These are phyloP conservation scores for Colletotrichum sp. DNA, from an alignment of 2,329 filamentous ascomycete species.

Conservation along the genomic window DNA sequence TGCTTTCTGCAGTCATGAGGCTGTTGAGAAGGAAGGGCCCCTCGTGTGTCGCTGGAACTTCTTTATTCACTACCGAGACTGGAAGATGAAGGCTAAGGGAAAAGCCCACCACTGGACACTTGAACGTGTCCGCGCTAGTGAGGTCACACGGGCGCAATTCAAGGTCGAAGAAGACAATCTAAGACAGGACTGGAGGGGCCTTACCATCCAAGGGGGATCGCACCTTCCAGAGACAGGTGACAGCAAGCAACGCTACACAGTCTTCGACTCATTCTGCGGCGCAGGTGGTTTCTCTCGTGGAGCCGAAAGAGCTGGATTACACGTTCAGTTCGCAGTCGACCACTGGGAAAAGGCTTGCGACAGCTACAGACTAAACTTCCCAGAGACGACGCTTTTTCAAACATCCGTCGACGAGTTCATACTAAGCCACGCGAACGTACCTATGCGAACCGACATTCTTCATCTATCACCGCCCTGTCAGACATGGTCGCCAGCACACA, in stretches of 20 bases:
- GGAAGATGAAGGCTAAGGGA: constrained; percentile 18
- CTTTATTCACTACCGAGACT: constrained; percentile 34
- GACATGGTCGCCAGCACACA: constrained; percentile 76
- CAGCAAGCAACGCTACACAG: constrained; percentile 60
- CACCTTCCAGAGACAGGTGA: background rate
- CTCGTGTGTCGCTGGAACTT: constrained; percentile 61
- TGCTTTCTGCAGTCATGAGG: constrained; percentile 24
- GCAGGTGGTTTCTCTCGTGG: constrained; percentile 75
- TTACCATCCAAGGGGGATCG: constrained; percentile 42
- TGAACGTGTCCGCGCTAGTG: constrained; percentile 32
- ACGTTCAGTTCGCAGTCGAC: constrained; percentile 69
- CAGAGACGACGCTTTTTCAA: constrained; percentile 50
- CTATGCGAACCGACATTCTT: constrained; percentile 65
- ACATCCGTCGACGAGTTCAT: constrained; percentile 57
- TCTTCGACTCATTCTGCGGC: constrained; percentile 76
- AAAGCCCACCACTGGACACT: constrained; percentile 41
- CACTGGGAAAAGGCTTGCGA: constrained; percentile 58
- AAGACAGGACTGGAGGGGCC: constrained; percentile 41
- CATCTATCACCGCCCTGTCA: constrained; percentile 83
- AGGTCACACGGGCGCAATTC: constrained; percentile 10
- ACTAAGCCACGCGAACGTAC: constrained; percentile 25
- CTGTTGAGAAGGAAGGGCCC: constrained; percentile 32
- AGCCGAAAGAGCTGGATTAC: constrained; percentile 61
- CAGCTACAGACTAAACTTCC: constrained; percentile 67
- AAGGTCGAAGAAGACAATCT: constrained; percentile 32